A percentile compares a stretch with the other conserved stretches of the same genome.
phyloP scores from a whole-genome alignment of 1,139 yeast genomes.

The Pichia sp. region DNA sequence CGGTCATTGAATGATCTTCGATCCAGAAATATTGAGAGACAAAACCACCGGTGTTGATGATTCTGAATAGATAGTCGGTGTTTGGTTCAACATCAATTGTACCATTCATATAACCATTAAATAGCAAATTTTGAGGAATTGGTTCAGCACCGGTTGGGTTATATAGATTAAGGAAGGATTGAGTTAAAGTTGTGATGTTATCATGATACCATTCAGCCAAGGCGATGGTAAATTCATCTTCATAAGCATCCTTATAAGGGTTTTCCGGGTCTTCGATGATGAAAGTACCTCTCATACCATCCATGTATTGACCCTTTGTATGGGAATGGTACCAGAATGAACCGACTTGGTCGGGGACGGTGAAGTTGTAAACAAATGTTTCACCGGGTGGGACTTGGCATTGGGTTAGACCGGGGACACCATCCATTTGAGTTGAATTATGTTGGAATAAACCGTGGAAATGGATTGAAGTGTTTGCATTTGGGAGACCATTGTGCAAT shows the following conservation, averaged over 20 bases:
- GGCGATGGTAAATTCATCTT: conserved; percentile 65
- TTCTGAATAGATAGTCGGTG: conserved; percentile 71
- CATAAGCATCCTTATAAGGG: conserved; percentile 48
- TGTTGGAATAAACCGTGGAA: conserved; percentile 90
- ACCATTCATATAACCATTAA: conserved; percentile 70
- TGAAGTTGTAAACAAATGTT: conserved; percentile 68
- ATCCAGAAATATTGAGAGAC: conserved; percentile 79
- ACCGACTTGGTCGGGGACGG: conserved; percentile 75
- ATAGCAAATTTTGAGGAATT: conserved; percentile 69
- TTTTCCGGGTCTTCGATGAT: conserved; percentile 54
- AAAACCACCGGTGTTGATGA: conserved; percentile 80
- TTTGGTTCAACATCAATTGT: conserved; percentile 71
- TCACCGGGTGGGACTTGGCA: conserved; percentile 79
- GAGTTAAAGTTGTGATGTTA: conserved; percentile 44
- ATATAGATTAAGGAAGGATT: conserved; percentile 55
- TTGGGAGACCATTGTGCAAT: conserved; percentile 61
- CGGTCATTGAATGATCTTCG: conserved; percentile 76
- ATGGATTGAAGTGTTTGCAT: conserved; percentile 70
- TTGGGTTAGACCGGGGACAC: conserved; percentile 80
- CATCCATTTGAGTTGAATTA: conserved; percentile 72
- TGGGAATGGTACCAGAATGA: conserved; percentile 96
- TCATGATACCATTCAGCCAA: conserved; percentile 85
- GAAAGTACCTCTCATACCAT: conserved; percentile 81
- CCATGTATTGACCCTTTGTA: conserved; percentile 78
- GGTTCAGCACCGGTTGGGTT: conserved; percentile 99